A percentile compares a stretch with the other conserved stretches of the same genome.
phyloP scores from a whole-genome alignment of 371 early-diverging fungal genomes.

The Mortierella sp. region DNA sequence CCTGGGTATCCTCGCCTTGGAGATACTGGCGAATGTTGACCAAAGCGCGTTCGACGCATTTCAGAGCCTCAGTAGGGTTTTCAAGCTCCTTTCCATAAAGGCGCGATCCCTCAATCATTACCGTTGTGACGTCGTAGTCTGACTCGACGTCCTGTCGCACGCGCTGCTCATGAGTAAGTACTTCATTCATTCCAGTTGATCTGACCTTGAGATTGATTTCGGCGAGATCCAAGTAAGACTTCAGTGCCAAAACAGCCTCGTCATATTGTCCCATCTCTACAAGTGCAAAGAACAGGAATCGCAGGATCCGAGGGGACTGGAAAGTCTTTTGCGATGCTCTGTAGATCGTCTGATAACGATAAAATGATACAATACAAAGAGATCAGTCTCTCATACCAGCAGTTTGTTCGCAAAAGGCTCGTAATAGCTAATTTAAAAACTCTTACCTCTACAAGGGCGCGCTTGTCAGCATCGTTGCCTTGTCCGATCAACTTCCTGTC shows the following conservation, averaged over 20 bases:
- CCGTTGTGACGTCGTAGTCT: constrained; percentile 56
- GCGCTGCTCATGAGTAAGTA: constrained; percentile 42
- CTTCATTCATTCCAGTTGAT: constrained; percentile 19
- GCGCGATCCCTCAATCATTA: constrained; percentile 61
- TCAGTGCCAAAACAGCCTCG: constrained; percentile 78
- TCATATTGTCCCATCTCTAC: constrained; percentile 77
- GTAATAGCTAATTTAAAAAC: background rate
- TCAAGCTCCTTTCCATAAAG: constrained; percentile 66
- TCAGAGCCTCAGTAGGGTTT: constrained; percentile 61
- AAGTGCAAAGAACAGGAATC: constrained; percentile 72
- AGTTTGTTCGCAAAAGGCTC: background rate
- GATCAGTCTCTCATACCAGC: background rate
- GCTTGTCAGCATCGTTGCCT: constrained; percentile 58
- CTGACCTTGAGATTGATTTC: constrained; percentile 57
- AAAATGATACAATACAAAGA: background rate
- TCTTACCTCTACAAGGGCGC: constrained; percentile 51
- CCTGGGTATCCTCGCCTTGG: constrained; percentile 34
- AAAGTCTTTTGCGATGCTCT: constrained; percentile 75
- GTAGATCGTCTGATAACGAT: constrained; percentile 64
- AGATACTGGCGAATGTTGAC: constrained; percentile 50
- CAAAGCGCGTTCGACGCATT: constrained; percentile 64
- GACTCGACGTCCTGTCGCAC: constrained; percentile 45
- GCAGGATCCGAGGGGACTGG: constrained; percentile 79
- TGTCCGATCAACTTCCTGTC: constrained; percentile 69
- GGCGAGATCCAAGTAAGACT: constrained; percentile 73